Conservation (phyloP, 2,329 filamentous ascomycete species). For the Grosmannia huntii region DNA sequence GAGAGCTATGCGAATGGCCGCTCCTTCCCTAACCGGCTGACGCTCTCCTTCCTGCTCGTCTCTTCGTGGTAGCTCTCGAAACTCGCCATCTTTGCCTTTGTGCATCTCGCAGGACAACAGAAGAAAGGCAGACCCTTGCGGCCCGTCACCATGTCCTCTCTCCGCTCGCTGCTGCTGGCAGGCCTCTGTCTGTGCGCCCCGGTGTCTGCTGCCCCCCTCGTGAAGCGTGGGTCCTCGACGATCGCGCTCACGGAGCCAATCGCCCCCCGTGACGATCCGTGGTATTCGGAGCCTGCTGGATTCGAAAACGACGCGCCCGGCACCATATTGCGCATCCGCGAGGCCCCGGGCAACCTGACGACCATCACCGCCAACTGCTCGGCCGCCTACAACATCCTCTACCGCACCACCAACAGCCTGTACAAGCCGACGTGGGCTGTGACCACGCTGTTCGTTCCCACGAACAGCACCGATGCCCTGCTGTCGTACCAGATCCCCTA, state of each 20-base stretch:
- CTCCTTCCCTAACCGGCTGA: neutral
- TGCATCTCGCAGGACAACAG: neutral
- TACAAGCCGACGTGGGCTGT: slow-evolving; percentile 25
- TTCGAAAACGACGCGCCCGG: slow-evolving; percentile 18
- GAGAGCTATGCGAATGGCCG: neutral
- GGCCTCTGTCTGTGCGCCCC: neutral
- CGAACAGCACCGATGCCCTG: slow-evolving; percentile 11
- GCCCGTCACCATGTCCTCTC: neutral
- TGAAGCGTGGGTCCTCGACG: neutral
- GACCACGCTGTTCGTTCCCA: slow-evolving; percentile 23
- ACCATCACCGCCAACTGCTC: slow-evolving; percentile 10
- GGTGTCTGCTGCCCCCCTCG: neutral
- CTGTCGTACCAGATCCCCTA: slow-evolving; percentile 29
- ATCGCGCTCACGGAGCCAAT: neutral
- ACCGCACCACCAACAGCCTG: slow-evolving; percentile 23
- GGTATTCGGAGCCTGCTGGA: slow-evolving; percentile 19
- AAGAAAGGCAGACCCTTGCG: neutral
- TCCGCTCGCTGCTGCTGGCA: neutral
- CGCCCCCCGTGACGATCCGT: slow-evolving; percentile 19
- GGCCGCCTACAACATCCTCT: slow-evolving; percentile 23
- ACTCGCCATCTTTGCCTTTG: neutral
- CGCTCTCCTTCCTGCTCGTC: too few relatives aligned
- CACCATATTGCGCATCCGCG: slow-evolving; percentile 18
- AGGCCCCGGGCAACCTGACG: slow-evolving; percentile 16
- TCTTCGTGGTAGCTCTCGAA: too few relatives aligned